Evolutionary conservation across 2,329 filamentous ascomycete species (phyloP).

Genomic region (Trichophyton verrucosum): DNA sequence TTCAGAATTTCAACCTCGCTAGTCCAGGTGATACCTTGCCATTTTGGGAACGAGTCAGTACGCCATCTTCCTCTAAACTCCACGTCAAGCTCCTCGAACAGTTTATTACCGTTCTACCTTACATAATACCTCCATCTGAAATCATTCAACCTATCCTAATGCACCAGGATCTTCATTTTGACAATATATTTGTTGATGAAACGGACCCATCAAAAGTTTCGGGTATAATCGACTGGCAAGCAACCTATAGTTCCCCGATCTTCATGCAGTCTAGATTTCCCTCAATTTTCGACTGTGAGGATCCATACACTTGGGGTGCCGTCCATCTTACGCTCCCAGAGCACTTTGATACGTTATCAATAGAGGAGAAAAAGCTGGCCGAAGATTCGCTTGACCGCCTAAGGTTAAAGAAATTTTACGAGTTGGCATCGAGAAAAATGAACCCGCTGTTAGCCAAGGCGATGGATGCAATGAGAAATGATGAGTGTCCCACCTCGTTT

Average conservation of each 20-base stretch:
- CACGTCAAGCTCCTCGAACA: not conserved
- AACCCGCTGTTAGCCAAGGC: constrained; percentile 15
- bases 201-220: not conserved
- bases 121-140: not conserved
- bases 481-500: constrained; percentile 15
- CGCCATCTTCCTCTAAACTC: not conserved
- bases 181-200: not conserved
- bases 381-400: constrained; percentile 9
- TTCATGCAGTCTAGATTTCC: constrained; percentile 12
- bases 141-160: not conserved
- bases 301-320: constrained; percentile 18
- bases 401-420: constrained; percentile 18
- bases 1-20: not conserved
- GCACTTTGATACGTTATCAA: constrained; percentile 16
- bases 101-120: not conserved
- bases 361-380: constrained; percentile 11
- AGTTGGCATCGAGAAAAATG: constrained; percentile 18
- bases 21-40: not conserved
- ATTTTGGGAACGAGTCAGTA: not conserved
- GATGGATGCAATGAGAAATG: constrained; percentile 15
- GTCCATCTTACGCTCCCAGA: constrained; percentile 7
- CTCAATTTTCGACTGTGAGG: constrained; percentile 16
- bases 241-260: not conserved
- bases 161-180: not conserved
- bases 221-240: not conserved